Base-by-base conservation (phyloP, 768 basidiomycete genomes). In the Daedaleopsis sinensis region DNA sequence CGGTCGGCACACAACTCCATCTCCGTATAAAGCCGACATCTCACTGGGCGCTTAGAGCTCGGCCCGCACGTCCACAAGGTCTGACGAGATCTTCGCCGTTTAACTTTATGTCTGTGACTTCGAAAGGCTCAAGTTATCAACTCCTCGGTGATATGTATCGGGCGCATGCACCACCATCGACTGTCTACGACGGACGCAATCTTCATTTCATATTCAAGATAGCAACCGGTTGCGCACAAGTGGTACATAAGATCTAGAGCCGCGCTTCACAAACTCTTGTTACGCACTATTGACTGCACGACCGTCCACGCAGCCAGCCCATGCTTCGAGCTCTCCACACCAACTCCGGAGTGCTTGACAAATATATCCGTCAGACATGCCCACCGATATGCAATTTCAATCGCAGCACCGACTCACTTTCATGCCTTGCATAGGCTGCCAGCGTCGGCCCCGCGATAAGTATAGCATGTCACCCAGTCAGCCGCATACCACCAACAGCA, bases 301-400 rank as follows among this genome's bases (percentile, higher is more conserved):
- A 51, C 27, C 13, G 50, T 52, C 57, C 57, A 58, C 38, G 57
- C 38, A 18, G 19, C 11, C 15, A 58, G 49, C 0, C 57, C 57
- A 23, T 58, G 49, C 50, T 58, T 58, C 15, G 57, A 58, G 24
- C 39, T 38, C 37, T 58, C 57, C 15, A 32, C 24, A 12, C 57
- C 57, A 21, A 58, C 23, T 16, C 57, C 57, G 38, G 57, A 51
- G 24, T 58, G 57, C 57, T 58, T 19, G 10, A 54, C 13, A 35
- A 19, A 12, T 21, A 12, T 21, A 32, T 55, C 39, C 8, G 36
- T 38, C 15, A 7, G 16, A 7, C 16, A 16, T 23, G 49, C 21
- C 8, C 27, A 15, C 11, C 27, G 15, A 7, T 5, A 35, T 37
- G 32, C 36, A 32, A 38, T 32, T 9, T n/a, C 11, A 35, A 23